These are phyloP conservation scores for Leucoagaricus sp. DNA, from an alignment of 1,284 basidiomycete genomes.

Conservation along the genomic window DNA sequence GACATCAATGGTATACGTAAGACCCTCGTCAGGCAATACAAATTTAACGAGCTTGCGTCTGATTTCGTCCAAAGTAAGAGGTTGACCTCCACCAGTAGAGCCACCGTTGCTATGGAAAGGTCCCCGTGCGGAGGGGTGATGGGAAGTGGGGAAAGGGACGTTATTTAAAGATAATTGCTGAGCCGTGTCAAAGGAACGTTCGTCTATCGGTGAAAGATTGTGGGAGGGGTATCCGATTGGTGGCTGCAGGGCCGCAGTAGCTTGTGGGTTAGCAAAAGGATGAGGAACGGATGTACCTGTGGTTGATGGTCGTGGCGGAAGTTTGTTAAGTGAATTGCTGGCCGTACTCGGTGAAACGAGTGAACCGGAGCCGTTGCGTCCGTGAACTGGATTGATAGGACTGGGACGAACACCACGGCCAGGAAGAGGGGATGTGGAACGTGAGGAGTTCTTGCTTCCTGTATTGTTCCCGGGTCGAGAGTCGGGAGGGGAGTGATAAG, in stretches of 20 bases:
- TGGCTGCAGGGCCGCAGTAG: slow-evolving; percentile 33
- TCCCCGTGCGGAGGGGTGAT: slow-evolving; percentile 55
- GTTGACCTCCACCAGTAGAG: slow-evolving; percentile 8
- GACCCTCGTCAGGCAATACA: slow-evolving; percentile 74
- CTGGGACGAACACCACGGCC: slow-evolving; percentile 33
- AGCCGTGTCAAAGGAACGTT: slow-evolving; percentile 48
- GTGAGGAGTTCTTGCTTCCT: slow-evolving; percentile 39
- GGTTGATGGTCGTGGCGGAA: slow-evolving; percentile 37
- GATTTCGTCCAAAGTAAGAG: slow-evolving; percentile 54
- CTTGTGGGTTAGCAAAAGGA: slow-evolving; percentile 53
- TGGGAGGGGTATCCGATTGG: slow-evolving; percentile 33
- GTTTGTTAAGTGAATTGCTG: slow-evolving; percentile 32
- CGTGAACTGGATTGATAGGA: slow-evolving; percentile 39
- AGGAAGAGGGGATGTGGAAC: slow-evolving; percentile 62
- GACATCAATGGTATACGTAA: slow-evolving; percentile 79
- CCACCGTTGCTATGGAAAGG: slow-evolving; percentile 41
- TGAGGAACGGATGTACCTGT: slow-evolving; percentile 41
- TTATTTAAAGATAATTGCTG: slow-evolving; percentile 36
- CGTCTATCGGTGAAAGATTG: slow-evolving; percentile 70
- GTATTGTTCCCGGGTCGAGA: slow-evolving; percentile 56
- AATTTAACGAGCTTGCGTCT: slow-evolving; percentile 86
- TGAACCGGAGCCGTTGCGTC: slow-evolving; percentile 51
- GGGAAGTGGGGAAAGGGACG: slow-evolving; percentile 48
- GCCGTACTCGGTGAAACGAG: slow-evolving; percentile 33
- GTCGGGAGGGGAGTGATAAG: slow-evolving; percentile 57